These are phyloP conservation scores for Saccharomycopsis phalli DNA, from an alignment of 1,139 yeast genomes.

Conservation along the genomic window DNA sequence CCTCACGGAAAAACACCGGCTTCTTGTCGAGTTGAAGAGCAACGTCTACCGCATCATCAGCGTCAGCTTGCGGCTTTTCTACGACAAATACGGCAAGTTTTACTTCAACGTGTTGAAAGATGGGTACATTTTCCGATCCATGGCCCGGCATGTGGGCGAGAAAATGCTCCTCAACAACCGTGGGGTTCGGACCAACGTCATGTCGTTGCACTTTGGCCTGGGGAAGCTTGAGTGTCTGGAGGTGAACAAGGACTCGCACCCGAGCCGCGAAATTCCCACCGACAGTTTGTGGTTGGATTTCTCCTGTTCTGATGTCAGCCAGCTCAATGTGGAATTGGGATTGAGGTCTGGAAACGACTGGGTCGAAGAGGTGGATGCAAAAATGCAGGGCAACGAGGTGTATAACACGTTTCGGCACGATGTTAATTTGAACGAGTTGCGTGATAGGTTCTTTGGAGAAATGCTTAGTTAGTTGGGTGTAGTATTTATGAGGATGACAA, in stretches of 20 bases:
- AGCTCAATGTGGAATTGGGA: background rate
- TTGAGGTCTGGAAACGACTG: background rate
- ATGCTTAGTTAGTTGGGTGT: background rate
- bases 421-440: conserved; percentile 3
- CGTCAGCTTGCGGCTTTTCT: background rate
- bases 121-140: conserved; percentile 1
- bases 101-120: conserved; percentile 1
- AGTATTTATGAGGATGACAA: background rate
- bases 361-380: background rate
- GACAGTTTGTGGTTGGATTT: background rate
- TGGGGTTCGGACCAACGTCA: background rate
- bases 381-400: background rate
- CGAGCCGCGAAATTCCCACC: background rate
- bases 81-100: conserved; percentile 7
- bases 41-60: background rate
- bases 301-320: background rate
- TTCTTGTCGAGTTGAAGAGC: background rate
- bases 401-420: conserved; percentile 4
- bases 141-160: background rate
- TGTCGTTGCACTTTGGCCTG: background rate
- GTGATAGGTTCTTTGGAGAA: conserved; percentile 2
- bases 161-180: background rate
- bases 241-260: background rate
- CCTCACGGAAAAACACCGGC: background rate
- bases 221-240: no score